A percentile compares a stretch with the other conserved stretches of the same genome.
Conservation (phyloP, 768 basidiomycete species). For the Termitomyces sp. region DNA sequence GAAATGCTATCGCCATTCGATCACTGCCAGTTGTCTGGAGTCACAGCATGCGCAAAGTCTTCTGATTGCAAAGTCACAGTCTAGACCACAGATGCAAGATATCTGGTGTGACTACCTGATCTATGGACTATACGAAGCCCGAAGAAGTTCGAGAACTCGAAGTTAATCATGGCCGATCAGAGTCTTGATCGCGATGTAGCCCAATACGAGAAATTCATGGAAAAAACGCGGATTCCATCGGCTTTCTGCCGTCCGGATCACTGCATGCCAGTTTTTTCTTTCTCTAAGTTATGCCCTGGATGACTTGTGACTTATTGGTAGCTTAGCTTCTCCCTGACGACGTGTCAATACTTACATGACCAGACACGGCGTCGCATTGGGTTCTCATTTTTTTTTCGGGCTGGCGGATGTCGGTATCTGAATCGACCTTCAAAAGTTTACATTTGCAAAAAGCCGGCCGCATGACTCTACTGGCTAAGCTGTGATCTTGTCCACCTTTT, state of each 20-base stretch:
- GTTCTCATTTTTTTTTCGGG: not conserved
- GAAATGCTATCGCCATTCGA: not conserved
- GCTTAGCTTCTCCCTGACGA: slow-evolving; percentile 10
- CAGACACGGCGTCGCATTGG: not conserved
- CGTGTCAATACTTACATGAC: slow-evolving; percentile 10
- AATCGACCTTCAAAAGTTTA: not conserved
- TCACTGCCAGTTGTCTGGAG: not conserved
- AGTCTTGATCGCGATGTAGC: not conserved
- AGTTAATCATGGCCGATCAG: slow-evolving; percentile 5
- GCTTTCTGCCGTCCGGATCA: slow-evolving; percentile 10
- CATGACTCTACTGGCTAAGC: not conserved
- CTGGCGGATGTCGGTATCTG: not conserved
- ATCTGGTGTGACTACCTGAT: not conserved
- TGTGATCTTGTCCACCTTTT: not conserved
- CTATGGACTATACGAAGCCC: not conserved
- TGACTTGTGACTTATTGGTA: slow-evolving; percentile 1
- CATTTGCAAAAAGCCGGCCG: not conserved
- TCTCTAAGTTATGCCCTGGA: not conserved
- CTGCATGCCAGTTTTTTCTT: slow-evolving; percentile 4
- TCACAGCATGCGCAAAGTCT: not conserved
- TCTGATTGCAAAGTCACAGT: not conserved
- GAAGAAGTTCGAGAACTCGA: slow-evolving; percentile 1
- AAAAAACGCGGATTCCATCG: slow-evolving; percentile 2
- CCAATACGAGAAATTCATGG: not conserved
- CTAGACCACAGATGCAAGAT: not conserved